Evolutionary conservation across 2,329 filamentous ascomycete species (phyloP).

Genomic region (Sclerotinia spermophila): DNA sequence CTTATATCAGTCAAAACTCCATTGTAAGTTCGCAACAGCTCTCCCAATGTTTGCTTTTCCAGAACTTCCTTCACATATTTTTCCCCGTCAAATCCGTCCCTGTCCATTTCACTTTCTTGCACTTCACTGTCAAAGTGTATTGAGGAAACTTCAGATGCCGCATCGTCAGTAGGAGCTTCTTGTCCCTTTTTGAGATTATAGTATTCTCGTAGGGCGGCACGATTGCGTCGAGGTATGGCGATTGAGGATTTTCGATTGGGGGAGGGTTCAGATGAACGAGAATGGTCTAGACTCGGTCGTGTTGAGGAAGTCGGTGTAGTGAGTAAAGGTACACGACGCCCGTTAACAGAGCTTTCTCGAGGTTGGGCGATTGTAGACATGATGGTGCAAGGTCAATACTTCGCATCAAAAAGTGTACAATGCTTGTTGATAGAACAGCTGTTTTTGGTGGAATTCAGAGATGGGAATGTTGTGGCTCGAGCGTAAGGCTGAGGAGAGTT

Average conservation of each 20-base stretch:
- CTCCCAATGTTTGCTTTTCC: slow-evolving; percentile 60
- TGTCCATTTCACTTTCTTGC: slow-evolving; percentile 69
- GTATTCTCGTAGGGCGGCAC: slow-evolving; percentile 86
- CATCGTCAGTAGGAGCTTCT: slow-evolving; percentile 25
- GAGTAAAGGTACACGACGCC: slow-evolving; percentile 54
- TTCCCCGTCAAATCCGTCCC: slow-evolving; percentile 66
- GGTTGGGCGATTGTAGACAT: slow-evolving; percentile 66
- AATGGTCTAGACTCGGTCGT: slow-evolving; percentile 67
- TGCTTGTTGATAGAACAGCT: background rate
- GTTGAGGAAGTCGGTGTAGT: slow-evolving; percentile 70
- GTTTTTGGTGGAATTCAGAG: background rate
- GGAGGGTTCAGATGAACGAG: slow-evolving; percentile 57
- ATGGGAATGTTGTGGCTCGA: slow-evolving; percentile 8
- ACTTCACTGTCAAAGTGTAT: slow-evolving; percentile 50
- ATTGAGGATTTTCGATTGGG: slow-evolving; percentile 43
- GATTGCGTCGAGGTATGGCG: slow-evolving; percentile 50
- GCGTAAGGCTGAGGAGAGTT: slow-evolving; percentile 4
- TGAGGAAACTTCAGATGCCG: slow-evolving; percentile 35
- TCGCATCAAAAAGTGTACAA: background rate
- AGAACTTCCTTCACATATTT: slow-evolving; percentile 62
- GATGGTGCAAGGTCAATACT: slow-evolving; percentile 6
- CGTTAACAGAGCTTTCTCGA: slow-evolving; percentile 54
- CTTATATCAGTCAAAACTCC: slow-evolving; percentile 75
- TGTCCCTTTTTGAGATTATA: slow-evolving; percentile 69
- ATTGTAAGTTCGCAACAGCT: slow-evolving; percentile 67